These are phyloP conservation scores for Vitis cinerea DNA, from an alignment of 164 flowering plant species.

Conservation along the genomic window DNA sequence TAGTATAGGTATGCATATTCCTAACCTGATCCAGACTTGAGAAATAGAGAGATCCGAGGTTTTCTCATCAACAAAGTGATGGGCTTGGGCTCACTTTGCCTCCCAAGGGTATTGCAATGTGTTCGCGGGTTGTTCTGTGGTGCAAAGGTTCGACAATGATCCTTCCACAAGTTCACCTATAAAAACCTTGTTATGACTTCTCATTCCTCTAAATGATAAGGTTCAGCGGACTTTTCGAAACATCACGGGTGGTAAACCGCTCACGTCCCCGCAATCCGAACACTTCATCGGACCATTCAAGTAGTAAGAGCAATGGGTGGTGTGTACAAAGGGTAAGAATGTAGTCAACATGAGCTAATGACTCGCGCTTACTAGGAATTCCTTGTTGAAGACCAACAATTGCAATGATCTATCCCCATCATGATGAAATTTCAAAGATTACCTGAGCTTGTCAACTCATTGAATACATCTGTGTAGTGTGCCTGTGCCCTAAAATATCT, in stretches of 20 bases:
- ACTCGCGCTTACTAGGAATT: not conserved
- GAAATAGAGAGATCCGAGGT: no score
- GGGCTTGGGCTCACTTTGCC: no score
- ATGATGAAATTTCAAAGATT: no score
- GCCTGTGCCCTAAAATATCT: not conserved
- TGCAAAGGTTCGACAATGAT: no score
- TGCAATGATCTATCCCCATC: no score
- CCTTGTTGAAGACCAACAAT: no score
- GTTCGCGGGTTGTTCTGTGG: no score
- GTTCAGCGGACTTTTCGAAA: not conserved
- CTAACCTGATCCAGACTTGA: no score
- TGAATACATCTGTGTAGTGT: not conserved
- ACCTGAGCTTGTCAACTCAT: not conserved
- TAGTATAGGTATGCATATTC: no score
- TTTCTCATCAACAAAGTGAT: no score
- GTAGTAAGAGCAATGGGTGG: not conserved
- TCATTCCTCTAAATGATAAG: conserved; percentile 1
- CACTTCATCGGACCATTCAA: not conserved
- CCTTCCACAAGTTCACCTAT: not conserved
- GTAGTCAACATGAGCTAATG: not conserved
- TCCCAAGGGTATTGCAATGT: no score
- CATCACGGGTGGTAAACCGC: not conserved
- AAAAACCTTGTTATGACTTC: not conserved
- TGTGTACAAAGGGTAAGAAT: not conserved
- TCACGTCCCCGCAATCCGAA: not conserved